phyloP scores from a whole-genome alignment of 352 stramenopile genomes.

The Phytophthora sp. region DNA sequence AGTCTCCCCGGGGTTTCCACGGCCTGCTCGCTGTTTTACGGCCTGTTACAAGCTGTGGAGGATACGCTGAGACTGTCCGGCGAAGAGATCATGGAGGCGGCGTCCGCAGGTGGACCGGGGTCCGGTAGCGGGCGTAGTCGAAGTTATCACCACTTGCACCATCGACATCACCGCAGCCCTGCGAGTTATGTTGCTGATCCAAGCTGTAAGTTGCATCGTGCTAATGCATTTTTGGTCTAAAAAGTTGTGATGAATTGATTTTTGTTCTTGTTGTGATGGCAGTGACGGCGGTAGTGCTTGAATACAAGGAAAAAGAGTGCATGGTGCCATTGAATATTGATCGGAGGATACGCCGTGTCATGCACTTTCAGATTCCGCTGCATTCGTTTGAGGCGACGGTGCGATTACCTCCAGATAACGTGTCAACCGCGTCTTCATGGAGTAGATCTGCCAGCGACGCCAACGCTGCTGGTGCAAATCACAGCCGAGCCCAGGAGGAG shows the following conservation, averaged over 20 bases:
- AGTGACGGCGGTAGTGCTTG: conserved; percentile 87
- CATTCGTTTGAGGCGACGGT: conserved; percentile 87
- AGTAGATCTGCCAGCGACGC: conserved; percentile 27
- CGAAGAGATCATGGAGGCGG: conserved; percentile 47
- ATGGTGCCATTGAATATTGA: conserved; percentile 86
- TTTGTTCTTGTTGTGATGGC: conserved; percentile 15
- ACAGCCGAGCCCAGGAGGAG: conserved; percentile 40
- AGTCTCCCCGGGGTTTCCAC: conserved; percentile 76
- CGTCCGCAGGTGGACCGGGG: conserved; percentile 28
- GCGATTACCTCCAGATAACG: conserved; percentile 57
- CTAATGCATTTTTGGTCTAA: conserved; percentile 16
- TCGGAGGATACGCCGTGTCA: conserved; percentile 85
- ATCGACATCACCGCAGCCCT: conserved; percentile 32
- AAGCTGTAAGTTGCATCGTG: conserved; percentile 52
- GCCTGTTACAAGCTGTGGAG: conserved; percentile 75
- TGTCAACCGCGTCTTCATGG: conserved; percentile 14
- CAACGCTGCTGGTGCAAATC: conserved; percentile 17
- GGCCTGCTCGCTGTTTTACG: conserved; percentile 68
- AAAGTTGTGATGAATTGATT: conserved; percentile 13
- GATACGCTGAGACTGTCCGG: conserved; percentile 58
- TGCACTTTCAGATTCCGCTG: conserved; percentile 89
- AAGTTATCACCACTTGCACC: conserved; percentile 45
- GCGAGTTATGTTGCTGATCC: conserved; percentile 72
- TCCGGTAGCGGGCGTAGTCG: conserved; percentile 29
- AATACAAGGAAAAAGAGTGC: conserved; percentile 88